phyloP scores from a whole-genome alignment of 495 filamentous ascomycete genomes.

The Penicillium coprophilum region DNA sequence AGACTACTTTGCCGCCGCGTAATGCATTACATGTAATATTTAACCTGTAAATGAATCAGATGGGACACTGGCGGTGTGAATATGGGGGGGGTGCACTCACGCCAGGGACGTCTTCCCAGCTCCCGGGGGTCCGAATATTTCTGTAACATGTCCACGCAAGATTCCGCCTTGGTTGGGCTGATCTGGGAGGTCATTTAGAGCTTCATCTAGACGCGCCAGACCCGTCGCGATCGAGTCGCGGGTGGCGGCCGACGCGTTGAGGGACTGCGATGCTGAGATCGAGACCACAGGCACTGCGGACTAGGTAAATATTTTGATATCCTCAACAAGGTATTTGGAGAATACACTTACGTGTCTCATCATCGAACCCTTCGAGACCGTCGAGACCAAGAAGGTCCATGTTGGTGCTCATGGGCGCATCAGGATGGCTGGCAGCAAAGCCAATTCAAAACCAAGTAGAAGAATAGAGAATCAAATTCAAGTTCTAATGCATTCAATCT shows the following conservation, averaged over 20 bases:
- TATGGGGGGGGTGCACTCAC: conserved; percentile 44
- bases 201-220: conserved; percentile 59
- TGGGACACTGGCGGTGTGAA: not conserved
- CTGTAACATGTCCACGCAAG: conserved; percentile 74
- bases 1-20: conserved; percentile 62
- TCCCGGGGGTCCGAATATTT: conserved; percentile 87
- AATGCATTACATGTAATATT: conserved; percentile 67
- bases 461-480: not conserved
- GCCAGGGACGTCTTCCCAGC: conserved; percentile 82
- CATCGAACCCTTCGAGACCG: conserved; percentile 10
- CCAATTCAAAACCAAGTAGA: not conserved
- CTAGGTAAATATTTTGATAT: not conserved
- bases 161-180: conserved; percentile 43
- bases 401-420: conserved; percentile 28
- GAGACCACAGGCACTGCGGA: conserved; percentile 67
- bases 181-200: conserved; percentile 32
- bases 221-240: conserved; percentile 64
- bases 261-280: conserved; percentile 80
- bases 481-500: not conserved
- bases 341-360: conserved; percentile 31
- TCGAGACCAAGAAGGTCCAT: conserved; percentile 34
- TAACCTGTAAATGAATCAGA: conserved; percentile 48
- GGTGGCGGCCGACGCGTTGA: conserved; percentile 58
- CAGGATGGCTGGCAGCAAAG: conserved; percentile 8
- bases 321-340: not conserved